Base-by-base conservation (phyloP, 1,139 yeast genomes). In the Hansenula sp. region DNA sequence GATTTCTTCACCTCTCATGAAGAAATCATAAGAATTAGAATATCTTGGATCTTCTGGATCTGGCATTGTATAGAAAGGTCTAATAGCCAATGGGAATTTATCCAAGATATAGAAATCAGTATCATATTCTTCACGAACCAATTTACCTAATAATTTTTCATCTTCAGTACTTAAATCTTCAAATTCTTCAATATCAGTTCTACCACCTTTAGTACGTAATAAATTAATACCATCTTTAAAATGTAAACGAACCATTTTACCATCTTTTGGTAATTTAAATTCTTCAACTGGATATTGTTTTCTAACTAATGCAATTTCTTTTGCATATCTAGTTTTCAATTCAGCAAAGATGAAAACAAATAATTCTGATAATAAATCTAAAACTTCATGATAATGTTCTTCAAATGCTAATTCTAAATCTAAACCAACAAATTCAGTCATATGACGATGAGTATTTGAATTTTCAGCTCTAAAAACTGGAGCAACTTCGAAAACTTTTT, bases 51-150 rank as follows among this genome's bases (percentile, higher is more conserved):
- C 89, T 60, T 80, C 84, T 16, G 97, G 76, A 63, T 90, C 97
- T 47, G 98, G 97, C 98, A 94, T 92, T 44, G 99, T 92, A 77
- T 92, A 92, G 77, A 92, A 92, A 44, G 99, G 99, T 72, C 99
- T 84, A 44, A 89, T 77, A 25, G 87, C 95, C 60, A 89, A 73
- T 57, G 98, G 99, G 85, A 94, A 92, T 66, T 92, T 92, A 75
- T 92, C 99, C 68, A 92, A 79, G 60, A 92, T 88, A 72, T 90
- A 92, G 76, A 92, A 92, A 68, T 92, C 99, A 43, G 98, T 92
- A 68, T 90, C 88, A 68, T 89, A 90, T 68, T 88, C 82, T 47
- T 89, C 97, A 63, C 90, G 84, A 37, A 92, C 95, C 52, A 92
- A 71, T 61, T 80, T 82, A 64, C 99, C 99, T 55, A 92, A 77